phyloP scores from a whole-genome alignment of 352 stramenopile genomes.

The Globisporangium cederbergense region DNA sequence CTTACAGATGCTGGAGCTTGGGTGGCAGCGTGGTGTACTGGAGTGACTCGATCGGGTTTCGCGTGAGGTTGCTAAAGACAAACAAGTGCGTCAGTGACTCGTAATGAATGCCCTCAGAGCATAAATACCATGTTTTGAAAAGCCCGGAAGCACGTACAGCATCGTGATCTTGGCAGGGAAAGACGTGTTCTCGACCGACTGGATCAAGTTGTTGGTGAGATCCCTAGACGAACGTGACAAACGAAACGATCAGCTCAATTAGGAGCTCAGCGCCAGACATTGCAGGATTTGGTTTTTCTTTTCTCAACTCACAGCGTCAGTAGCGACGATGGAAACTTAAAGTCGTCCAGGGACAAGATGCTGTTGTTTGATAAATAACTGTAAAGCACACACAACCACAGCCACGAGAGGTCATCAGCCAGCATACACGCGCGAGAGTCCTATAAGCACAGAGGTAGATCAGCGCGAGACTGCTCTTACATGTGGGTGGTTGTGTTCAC shows the following conservation, averaged over 20 bases:
- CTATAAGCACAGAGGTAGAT: too few relatives aligned
- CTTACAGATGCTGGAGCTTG: slow-evolving; percentile 30
- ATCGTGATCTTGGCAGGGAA: slow-evolving; percentile 7
- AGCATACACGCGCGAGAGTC: too few relatives aligned
- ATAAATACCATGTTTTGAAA: not conserved
- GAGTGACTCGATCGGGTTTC: slow-evolving; percentile 31
- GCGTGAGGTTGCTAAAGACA: slow-evolving; percentile 31
- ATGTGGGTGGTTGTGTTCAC: slow-evolving; percentile 12
- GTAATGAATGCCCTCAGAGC: not conserved
- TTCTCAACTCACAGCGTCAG: slow-evolving; percentile 4
- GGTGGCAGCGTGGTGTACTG: slow-evolving; percentile 22
- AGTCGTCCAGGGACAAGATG: slow-evolving; percentile 24
- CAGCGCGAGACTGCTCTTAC: not conserved
- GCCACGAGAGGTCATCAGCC: not conserved
- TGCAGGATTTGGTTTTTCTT: too few relatives aligned
- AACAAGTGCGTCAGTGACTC: not conserved
- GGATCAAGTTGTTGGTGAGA: slow-evolving; percentile 6
- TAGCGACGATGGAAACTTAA: slow-evolving; percentile 27
- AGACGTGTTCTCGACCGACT: slow-evolving; percentile 2
- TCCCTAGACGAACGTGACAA: not conserved
- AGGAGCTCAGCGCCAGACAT: too few relatives aligned
- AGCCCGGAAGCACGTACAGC: slow-evolving; percentile 6
- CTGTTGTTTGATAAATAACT: slow-evolving; percentile 41
- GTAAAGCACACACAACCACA: not conserved
- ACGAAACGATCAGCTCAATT: not conserved